These are phyloP conservation scores for Alternaria sp. DNA, from an alignment of 2,329 filamentous ascomycete genomes.

Conservation along the genomic window DNA sequence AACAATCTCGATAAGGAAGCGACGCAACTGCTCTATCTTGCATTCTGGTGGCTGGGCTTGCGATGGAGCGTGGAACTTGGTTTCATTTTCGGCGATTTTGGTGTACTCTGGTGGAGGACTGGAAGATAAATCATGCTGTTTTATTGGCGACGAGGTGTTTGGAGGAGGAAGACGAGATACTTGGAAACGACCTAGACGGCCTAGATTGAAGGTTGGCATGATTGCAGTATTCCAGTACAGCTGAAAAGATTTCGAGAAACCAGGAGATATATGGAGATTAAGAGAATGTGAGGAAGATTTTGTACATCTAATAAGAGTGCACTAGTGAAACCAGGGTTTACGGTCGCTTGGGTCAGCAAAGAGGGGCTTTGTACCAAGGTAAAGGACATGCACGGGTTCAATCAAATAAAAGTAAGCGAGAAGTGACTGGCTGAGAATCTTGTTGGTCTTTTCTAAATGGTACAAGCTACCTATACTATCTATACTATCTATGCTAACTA, in stretches of 20 bases:
- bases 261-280: background rate
- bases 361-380: background rate
- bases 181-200: slow-evolving; percentile 5
- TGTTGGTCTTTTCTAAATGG: background rate
- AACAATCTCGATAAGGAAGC: background rate
- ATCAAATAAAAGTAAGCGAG: background rate
- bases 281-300: background rate
- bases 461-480: background rate
- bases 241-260: background rate
- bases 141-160: background rate
- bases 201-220: background rate
- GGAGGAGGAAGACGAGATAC: slow-evolving; percentile 4
- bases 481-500: slow-evolving; percentile 1
- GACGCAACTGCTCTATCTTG: background rate
- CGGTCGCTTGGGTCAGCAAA: background rate
- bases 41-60: slow-evolving; percentile 4
- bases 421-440: background rate
- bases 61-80: background rate
- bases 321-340: slow-evolving; percentile 7
- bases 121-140: background rate
- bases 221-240: background rate
- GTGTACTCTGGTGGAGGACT: background rate
- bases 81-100: background rate
- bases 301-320: background rate
- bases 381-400: background rate